Percentiles rank a stretch among this genome's conserved stretches.
Evolutionary conservation across 768 basidiomycete genomes (phyloP).

Genomic region (Collybiopsis luxurians): DNA sequence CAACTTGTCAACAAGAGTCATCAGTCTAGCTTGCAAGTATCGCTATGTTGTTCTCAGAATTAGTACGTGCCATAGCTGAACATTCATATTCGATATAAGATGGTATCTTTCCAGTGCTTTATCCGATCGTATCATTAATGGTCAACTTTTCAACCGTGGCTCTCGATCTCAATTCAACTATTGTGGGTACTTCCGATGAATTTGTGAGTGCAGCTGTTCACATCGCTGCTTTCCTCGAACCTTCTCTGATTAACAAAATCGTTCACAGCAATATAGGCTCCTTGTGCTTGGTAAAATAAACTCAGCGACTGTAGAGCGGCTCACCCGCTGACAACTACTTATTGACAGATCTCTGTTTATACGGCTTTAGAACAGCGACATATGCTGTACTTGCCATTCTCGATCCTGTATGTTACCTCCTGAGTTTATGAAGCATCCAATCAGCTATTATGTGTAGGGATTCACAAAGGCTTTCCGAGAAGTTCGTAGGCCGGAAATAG

Average conservation of each 20-base stretch:
- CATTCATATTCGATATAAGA: no score
- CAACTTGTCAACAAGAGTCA: not conserved
- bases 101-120: conserved; percentile 17
- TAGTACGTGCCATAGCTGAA: conserved; percentile 8
- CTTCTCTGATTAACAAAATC: no score
- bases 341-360: conserved; percentile 16
- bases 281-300: conserved; percentile 15
- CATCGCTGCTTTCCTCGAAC: not conserved
- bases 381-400: conserved; percentile 15
- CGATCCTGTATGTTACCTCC: conserved; percentile 13
- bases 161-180: conserved; percentile 18
- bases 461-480: conserved; percentile 11
- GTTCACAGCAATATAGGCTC: conserved; percentile 14
- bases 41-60: conserved; percentile 13
- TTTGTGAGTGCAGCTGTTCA: conserved; percentile 3
- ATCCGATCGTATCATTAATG: conserved; percentile 21
- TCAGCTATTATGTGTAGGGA: no score
- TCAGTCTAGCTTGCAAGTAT: conserved; percentile 5
- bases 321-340: not conserved
- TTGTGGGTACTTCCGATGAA: conserved; percentile 13
- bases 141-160: conserved; percentile 18
- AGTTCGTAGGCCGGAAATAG: not conserved
- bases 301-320: not conserved
- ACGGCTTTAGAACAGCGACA: conserved; percentile 14
- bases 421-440: no score